Conservation (phyloP, 768 basidiomycete genomes). For the Suillus weaverae region DNA sequence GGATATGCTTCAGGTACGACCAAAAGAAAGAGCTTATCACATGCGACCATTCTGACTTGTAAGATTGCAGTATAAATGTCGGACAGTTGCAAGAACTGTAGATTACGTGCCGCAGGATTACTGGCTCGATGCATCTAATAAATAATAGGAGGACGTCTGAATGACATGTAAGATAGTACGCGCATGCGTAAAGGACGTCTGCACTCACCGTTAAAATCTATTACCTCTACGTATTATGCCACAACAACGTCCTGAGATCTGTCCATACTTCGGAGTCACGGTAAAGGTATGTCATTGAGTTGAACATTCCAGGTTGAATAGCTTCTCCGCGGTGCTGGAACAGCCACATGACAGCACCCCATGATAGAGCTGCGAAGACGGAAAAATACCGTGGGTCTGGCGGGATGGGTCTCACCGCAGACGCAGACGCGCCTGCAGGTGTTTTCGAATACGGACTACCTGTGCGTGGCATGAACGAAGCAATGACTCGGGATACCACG, state of each 20-base stretch:
- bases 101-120: conserved; percentile 39
- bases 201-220: conserved; percentile 8
- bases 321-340: conserved; percentile 85
- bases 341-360: conserved; percentile 97
- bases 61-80: conserved; percentile 59
- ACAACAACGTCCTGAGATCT: conserved; percentile 78
- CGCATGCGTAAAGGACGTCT: not conserved
- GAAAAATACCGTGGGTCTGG: conserved; percentile 86
- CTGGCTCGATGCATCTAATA: conserved; percentile 6
- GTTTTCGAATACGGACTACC: conserved; percentile 51
- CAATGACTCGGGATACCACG: conserved; percentile 88
- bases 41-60: conserved; percentile 10
- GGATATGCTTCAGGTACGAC: conserved; percentile 64
- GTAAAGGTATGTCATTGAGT: conserved; percentile 94
- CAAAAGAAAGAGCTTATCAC: not conserved
- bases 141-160: conserved; percentile 22
- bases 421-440: conserved; percentile 39
- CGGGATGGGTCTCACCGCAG: conserved; percentile 67
- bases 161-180: conserved; percentile 1
- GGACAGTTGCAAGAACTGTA: conserved; percentile 50
- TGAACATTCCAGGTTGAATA: conserved; percentile 97
- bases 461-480: conserved; percentile 87
- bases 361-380: conserved; percentile 81
- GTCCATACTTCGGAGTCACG: conserved; percentile 89
- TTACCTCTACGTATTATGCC: conserved; percentile 74